phyloP scores from a whole-genome alignment of 1,139 yeast genomes.

The Suhomyces ambrosiae region DNA sequence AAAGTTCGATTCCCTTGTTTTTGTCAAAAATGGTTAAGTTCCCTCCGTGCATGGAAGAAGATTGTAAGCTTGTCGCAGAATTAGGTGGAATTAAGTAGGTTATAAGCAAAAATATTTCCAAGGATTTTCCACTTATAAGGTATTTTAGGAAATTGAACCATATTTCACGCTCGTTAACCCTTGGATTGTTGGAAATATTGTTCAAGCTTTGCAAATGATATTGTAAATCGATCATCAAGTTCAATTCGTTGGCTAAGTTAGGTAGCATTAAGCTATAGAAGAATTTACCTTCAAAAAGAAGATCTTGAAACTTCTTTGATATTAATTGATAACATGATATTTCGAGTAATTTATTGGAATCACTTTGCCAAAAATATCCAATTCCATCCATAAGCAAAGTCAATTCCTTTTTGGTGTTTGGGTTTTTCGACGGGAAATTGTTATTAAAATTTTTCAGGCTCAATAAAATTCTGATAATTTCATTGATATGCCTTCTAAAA shows the following conservation, averaged over 20 bases:
- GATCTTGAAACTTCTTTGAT: slow-evolving; percentile 39
- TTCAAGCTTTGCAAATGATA: slow-evolving; percentile 44
- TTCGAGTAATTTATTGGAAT: slow-evolving; percentile 43
- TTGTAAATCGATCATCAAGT: slow-evolving; percentile 48
- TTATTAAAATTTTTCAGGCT: slow-evolving; percentile 42
- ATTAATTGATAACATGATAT: slow-evolving; percentile 47
- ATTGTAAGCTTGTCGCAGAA: slow-evolving; percentile 44
- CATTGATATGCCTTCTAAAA: slow-evolving; percentile 51
- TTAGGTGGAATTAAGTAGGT: slow-evolving; percentile 50
- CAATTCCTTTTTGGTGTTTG: slow-evolving; percentile 20
- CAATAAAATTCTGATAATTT: slow-evolving; percentile 43
- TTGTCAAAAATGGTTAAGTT: slow-evolving; percentile 48
- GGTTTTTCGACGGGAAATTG: slow-evolving; percentile 21
- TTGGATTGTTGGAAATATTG: slow-evolving; percentile 19
- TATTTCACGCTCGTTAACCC: slow-evolving; percentile 39
- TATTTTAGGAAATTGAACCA: slow-evolving; percentile 50
- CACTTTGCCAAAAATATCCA: slow-evolving; percentile 49
- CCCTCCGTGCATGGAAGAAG: slow-evolving; percentile 44
- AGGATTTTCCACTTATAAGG: slow-evolving; percentile 46
- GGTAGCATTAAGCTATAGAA: slow-evolving; percentile 39
- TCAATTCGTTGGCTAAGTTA: slow-evolving; percentile 44
- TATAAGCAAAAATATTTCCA: slow-evolving; percentile 43
- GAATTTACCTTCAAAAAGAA: slow-evolving; percentile 38
- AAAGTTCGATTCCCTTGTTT: slow-evolving; percentile 48
- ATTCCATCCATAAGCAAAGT: slow-evolving; percentile 45